Conservation (phyloP, 345 rosid species). For the Euphorbia tirucalli region DNA sequence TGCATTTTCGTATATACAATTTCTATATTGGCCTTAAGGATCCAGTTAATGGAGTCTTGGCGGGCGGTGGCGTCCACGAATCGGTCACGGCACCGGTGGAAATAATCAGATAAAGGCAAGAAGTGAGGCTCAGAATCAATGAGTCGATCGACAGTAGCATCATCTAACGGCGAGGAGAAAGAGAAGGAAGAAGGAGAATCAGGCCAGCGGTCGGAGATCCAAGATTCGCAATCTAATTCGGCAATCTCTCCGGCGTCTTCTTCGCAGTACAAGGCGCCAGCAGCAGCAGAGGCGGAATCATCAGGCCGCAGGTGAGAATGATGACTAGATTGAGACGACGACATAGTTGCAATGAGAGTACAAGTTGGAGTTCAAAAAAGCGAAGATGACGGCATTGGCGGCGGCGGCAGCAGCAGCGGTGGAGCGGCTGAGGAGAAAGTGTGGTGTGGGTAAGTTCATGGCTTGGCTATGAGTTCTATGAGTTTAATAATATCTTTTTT, state of each 20-base stretch:
- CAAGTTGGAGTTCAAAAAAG: not conserved
- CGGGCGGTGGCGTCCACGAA: too few relatives aligned
- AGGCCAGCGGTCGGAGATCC: constrained; percentile 19
- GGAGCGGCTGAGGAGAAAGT: too few relatives aligned
- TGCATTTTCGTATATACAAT: too few relatives aligned
- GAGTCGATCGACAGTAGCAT: constrained; percentile 20
- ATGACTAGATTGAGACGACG: too few relatives aligned
- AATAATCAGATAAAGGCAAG: too few relatives aligned
- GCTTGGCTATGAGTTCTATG: constrained; percentile 22
- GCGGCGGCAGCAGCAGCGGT: constrained; percentile 5
- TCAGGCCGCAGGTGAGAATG: constrained; percentile 21
- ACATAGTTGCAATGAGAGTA: not conserved
- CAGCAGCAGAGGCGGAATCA: constrained; percentile 13
- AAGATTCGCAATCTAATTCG: constrained; percentile 20
- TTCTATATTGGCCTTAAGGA: too few relatives aligned
- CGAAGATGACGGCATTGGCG: constrained; percentile 18
- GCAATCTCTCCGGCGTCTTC: constrained; percentile 33
- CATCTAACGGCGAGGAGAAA: constrained; percentile 33
- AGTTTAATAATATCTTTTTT: constrained; percentile 19
- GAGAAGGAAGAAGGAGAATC: too few relatives aligned
- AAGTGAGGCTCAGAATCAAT: constrained; percentile 39
- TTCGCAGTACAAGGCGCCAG: constrained; percentile 23
- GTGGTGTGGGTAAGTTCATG: constrained; percentile 21
- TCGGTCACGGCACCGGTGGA: too few relatives aligned
- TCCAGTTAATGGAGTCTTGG: too few relatives aligned